These are phyloP conservation scores for Dryas octopetala DNA, from an alignment of 306 rosid genomes.

Conservation along the genomic window DNA sequence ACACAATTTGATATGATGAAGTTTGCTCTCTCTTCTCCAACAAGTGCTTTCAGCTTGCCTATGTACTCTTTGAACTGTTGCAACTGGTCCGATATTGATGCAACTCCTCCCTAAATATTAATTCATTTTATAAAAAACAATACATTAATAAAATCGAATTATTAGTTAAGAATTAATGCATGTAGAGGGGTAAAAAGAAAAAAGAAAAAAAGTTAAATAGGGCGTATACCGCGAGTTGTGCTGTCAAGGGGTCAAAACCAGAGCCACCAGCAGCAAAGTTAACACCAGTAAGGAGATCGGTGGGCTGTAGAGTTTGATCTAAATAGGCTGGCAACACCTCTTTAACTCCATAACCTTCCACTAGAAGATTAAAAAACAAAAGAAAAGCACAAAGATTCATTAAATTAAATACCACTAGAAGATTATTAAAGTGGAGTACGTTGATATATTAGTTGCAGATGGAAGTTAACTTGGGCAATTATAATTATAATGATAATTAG, in stretches of 20 bases:
- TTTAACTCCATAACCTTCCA: conserved; percentile 43
- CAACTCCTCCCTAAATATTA: conserved; percentile 31
- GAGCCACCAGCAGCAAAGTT: conserved; percentile 53
- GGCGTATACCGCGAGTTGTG: conserved; percentile 28
- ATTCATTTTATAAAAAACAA: no score
- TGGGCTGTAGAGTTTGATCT: conserved; percentile 23
- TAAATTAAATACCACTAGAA: no score
- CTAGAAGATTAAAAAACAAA: conserved; percentile 12
- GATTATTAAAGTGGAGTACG: no score
- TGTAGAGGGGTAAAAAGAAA: no score
- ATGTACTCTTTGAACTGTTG: conserved; percentile 46
- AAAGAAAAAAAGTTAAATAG: no score
- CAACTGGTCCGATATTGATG: conserved; percentile 44
- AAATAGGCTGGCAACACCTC: conserved; percentile 31
- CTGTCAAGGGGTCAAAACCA: conserved; percentile 51
- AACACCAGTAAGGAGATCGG: conserved; percentile 43
- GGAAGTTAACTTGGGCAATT: no score
- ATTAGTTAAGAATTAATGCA: no score
- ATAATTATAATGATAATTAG: no score
- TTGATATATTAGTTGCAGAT: no score
- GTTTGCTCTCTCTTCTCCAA: conserved; percentile 48
- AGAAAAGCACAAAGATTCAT: no score
- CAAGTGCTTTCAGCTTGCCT: conserved; percentile 37
- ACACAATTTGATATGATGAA: conserved; percentile 49
- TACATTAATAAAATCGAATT: no score